A percentile compares a stretch with the other conserved stretches of the same genome.
These are phyloP conservation scores for Ogataea siamensis DNA, from an alignment of 805 yeast genomes.

Conservation along the genomic window DNA sequence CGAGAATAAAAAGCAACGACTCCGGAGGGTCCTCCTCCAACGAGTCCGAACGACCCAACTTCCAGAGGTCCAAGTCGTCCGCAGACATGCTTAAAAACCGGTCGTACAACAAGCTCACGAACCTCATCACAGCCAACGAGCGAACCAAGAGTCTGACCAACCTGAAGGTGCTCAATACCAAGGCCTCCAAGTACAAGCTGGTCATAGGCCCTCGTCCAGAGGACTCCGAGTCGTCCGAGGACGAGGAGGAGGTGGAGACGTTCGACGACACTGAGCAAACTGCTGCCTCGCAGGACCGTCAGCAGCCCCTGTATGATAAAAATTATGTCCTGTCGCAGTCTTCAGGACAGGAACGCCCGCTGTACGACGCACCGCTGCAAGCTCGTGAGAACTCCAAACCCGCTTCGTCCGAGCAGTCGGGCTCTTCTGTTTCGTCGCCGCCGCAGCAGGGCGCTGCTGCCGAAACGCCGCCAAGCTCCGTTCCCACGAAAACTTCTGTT, in stretches of 20 bases:
- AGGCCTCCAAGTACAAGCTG: slow-evolving; percentile 19
- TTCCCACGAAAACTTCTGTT: slow-evolving; percentile 16
- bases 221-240: slow-evolving; percentile 26
- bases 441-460: no score
- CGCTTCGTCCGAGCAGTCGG: neutral
- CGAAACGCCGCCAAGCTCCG: slow-evolving; percentile 6
- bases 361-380: slow-evolving; percentile 8
- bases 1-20: slow-evolving; percentile 33
- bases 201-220: slow-evolving; percentile 28
- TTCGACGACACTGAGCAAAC: slow-evolving; percentile 37
- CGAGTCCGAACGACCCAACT: slow-evolving; percentile 25
- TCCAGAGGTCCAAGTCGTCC: slow-evolving; percentile 27
- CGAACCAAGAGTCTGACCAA: slow-evolving; percentile 30
- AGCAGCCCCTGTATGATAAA: slow-evolving; percentile 18
- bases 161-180: slow-evolving; percentile 25
- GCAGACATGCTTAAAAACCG: slow-evolving; percentile 25
- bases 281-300: neutral
- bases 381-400: slow-evolving; percentile 1
- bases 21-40: slow-evolving; percentile 10
- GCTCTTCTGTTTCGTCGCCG: no score
- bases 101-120: slow-evolving; percentile 19
- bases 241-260: slow-evolving; percentile 43
- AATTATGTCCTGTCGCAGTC: slow-evolving; percentile 44
- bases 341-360: slow-evolving; percentile 46
- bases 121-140: slow-evolving; percentile 5